Percentiles rank a stretch among this genome's conserved stretches.
Evolutionary conservation across 257 asterid species (phyloP).

Genomic region (Solanum sparsipilum): DNA sequence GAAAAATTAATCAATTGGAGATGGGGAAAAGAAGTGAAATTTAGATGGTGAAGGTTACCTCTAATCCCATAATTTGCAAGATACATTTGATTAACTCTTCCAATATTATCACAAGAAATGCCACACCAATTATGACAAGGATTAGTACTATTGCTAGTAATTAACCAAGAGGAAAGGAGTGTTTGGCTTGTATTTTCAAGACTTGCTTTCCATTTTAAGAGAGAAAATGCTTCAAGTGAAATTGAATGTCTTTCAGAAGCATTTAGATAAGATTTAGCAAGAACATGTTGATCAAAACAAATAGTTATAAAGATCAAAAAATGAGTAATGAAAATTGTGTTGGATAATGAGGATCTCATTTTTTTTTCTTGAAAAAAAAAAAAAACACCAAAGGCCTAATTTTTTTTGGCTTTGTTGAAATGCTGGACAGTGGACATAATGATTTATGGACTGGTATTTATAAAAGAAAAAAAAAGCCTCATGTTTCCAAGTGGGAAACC

Average conservation of each 20-base stretch:
- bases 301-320: background rate
- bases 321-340: background rate
- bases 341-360: background rate
- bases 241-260: background rate
- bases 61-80: background rate
- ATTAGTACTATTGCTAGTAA: background rate
- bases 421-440: background rate
- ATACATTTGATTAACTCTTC: background rate
- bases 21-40: conserved; percentile 12
- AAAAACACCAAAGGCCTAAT: background rate
- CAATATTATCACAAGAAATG: background rate
- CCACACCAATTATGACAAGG: conserved; percentile 4
- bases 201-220: conserved; percentile 1
- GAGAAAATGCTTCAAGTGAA: background rate
- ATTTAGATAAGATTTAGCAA: background rate
- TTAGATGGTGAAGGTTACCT: background rate
- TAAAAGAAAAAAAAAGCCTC: background rate
- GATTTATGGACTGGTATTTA: background rate
- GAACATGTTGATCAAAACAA: background rate
- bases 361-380: background rate
- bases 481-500: background rate
- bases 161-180: background rate
- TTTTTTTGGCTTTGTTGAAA: background rate
- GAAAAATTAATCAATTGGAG: background rate
- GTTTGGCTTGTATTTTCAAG: background rate